A percentile compares a stretch with the other conserved stretches of the same genome.
Evolutionary conservation across 768 basidiomycete genomes (phyloP).

Genomic region (Russula sp.): DNA sequence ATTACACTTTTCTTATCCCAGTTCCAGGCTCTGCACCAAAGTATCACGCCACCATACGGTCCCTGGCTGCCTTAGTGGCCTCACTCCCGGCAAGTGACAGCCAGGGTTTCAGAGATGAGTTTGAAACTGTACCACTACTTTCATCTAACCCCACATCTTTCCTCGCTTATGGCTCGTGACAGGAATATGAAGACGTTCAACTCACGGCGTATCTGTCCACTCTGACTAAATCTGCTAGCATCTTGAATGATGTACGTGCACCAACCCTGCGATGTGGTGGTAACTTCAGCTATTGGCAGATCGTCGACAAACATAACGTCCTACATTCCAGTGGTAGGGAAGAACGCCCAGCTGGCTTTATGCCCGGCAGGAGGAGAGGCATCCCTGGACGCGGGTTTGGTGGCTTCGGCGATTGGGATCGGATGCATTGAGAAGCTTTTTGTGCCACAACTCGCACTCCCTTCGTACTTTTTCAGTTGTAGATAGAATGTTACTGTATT

Average conservation of each 20-base stretch:
- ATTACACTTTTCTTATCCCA: not conserved
- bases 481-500: not conserved
- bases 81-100: conserved; percentile 85
- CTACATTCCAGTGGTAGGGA: conserved; percentile 49
- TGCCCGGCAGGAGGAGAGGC: conserved; percentile 23
- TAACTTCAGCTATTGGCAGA: conserved; percentile 32
- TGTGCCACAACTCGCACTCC: not conserved
- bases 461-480: not conserved
- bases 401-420: conserved; percentile 22
- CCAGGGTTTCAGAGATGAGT: conserved; percentile 78
- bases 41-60: conserved; percentile 77
- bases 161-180: conserved; percentile 6
- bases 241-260: conserved; percentile 75
- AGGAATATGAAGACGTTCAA: conserved; percentile 97
- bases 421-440: conserved; percentile 12
- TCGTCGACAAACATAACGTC: conserved; percentile 73
- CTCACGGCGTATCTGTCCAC: conserved; percentile 83
- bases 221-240: conserved; percentile 81
- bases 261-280: conserved; percentile 5
- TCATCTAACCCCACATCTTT: not conserved
- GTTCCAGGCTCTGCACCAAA: conserved; percentile 56
- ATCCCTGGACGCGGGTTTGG: conserved; percentile 19
- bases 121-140: conserved; percentile 58
- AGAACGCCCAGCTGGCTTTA: conserved; percentile 37
- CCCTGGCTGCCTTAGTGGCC: conserved; percentile 79